Percentiles rank a stretch among this genome's conserved stretches.
Evolutionary conservation across 345 rosid genomes (phyloP).

Genomic region (Arabis hirsuta): DNA sequence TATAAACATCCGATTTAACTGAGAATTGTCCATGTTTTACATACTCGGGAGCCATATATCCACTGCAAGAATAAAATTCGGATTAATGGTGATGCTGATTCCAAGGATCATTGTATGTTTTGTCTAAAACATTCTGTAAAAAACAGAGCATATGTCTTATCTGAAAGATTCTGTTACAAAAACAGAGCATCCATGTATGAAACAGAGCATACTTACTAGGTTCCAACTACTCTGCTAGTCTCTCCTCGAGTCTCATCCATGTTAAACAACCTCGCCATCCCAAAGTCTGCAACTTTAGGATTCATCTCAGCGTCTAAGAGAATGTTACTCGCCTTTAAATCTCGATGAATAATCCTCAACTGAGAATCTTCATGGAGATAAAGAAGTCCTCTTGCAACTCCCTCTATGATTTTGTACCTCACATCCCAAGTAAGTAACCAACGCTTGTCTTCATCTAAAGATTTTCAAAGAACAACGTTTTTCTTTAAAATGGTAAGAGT

Average conservation of each 20-base stretch:
- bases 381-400: conserved; percentile 46
- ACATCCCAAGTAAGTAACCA: conserved; percentile 37
- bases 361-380: conserved; percentile 49
- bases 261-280: conserved; percentile 47
- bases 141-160: too few species aligned
- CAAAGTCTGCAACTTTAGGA: conserved; percentile 50
- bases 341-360: conserved; percentile 41
- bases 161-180: background rate
- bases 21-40: conserved; percentile 53
- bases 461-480: background rate
- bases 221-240: conserved; percentile 48
- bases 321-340: conserved; percentile 47
- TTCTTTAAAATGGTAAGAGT: background rate
- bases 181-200: background rate
- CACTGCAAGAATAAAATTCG: conserved; percentile 38
- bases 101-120: background rate
- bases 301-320: conserved; percentile 45
- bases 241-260: conserved; percentile 44
- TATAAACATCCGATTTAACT: conserved; percentile 54
- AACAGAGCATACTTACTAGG: conserved; percentile 42
- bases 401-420: conserved; percentile 45
- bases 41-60: conserved; percentile 66
- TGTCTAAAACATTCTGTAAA: too few species aligned
- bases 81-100: background rate
- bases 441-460: conserved; percentile 37